These are phyloP conservation scores for Quercus gilva DNA, from an alignment of 306 rosid species.

Conservation along the genomic window DNA sequence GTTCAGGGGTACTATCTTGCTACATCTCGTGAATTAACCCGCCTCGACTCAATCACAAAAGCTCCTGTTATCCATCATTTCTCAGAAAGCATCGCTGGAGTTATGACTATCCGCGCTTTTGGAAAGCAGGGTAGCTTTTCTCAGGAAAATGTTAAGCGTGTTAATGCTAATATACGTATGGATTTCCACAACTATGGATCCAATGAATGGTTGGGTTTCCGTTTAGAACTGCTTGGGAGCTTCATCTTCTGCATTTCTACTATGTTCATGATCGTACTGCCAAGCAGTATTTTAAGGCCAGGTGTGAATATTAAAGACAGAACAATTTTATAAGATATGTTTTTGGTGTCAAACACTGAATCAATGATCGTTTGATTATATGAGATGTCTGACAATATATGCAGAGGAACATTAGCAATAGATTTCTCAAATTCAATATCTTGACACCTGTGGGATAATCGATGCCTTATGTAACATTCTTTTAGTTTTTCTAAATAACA, in stretches of 20 bases:
- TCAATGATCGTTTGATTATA: background rate
- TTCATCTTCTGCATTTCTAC: constrained; percentile 69
- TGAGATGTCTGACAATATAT: background rate
- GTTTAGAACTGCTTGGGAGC: constrained; percentile 84
- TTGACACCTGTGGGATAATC: background rate
- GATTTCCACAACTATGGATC: constrained; percentile 91
- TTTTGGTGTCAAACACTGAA: background rate
- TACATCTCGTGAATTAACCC: constrained; percentile 87
- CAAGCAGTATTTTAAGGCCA: constrained; percentile 78
- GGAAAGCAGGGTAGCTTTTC: constrained; percentile 47
- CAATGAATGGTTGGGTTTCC: constrained; percentile 95
- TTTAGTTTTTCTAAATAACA: background rate
- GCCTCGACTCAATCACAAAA: constrained; percentile 84
- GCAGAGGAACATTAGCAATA: background rate
- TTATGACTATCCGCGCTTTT: constrained; percentile 86
- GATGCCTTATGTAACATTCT: background rate
- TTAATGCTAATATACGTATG: constrained; percentile 76
- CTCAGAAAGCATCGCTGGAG: constrained; percentile 93
- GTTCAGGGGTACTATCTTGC: constrained; percentile 79
- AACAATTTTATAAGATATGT: background rate
- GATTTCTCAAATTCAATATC: background rate
- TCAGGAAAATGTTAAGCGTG: constrained; percentile 61
- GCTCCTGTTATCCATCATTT: constrained; percentile 96
- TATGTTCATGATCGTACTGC: constrained; percentile 82
- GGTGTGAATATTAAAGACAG: constrained; percentile 44